Conservation (phyloP, 306 rosid species). For the Prinsepia uniflora region DNA sequence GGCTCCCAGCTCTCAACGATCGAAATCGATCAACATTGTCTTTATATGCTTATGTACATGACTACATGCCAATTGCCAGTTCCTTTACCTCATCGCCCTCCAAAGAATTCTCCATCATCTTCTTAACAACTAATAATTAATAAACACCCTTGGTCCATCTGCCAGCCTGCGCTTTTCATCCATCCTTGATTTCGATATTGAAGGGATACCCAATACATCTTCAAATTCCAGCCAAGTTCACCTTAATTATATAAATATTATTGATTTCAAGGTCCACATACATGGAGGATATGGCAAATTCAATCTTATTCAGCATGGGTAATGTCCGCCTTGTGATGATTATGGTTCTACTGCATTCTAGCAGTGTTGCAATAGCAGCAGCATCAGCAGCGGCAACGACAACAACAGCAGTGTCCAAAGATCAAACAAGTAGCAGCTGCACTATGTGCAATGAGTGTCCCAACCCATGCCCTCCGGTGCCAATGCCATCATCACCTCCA, state of each 20-base stretch:
- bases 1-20: slow-evolving; percentile 2
- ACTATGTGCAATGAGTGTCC: slow-evolving; percentile 12
- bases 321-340: not conserved
- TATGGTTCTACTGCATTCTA: not conserved
- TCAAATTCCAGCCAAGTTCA: too few species aligned
- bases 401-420: not conserved
- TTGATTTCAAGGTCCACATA: too few species aligned
- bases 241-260: too few species aligned
- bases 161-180: too few species aligned
- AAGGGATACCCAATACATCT: too few species aligned
- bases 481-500: not conserved
- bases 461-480: slow-evolving; percentile 5
- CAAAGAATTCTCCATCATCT: too few species aligned
- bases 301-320: not conserved
- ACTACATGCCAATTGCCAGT: not conserved
- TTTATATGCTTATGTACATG: not conserved
- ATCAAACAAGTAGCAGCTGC: slow-evolving; percentile 13
- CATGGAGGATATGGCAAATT: not conserved
- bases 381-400: not conserved
- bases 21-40: not conserved
- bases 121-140: too few species aligned
- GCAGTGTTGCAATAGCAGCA: not conserved
- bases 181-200: too few species aligned
- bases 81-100: too few species aligned
- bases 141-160: too few species aligned